Evolutionary conservation across 2,329 filamentous ascomycete species (phyloP), one percentile per base, ranked within the genome.

Genomic region (Simplicillium aogashimaense): DNA sequence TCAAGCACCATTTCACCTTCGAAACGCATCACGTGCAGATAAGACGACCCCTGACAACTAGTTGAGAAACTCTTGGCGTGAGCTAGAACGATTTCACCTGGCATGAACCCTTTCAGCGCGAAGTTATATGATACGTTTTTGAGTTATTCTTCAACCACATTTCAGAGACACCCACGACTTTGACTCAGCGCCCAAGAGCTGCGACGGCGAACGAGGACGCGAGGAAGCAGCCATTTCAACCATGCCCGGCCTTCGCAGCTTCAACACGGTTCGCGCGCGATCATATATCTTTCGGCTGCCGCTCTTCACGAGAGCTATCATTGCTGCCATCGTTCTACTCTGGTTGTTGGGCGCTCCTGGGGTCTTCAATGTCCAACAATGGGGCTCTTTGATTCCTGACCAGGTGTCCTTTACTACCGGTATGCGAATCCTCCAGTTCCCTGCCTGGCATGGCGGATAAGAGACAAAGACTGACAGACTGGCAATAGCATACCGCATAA

Each of bases 241-340:
- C 43, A 60, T 60, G 55, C 54, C 58, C 38, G 53, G 51, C 44
- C 49, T 60, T 29, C 56, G 53, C 39, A 53, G 51, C 42, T 81
- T 94, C 62, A 89, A 81, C 62, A 77, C 82, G 28, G 61, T 73
- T 45, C 79, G 86, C 50, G 72, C 88, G 52, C 82, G 86, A 48
- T 86, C 85, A 8, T 95, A 94, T 59, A 55, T 94, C 48, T 70
- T 86, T 44, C 81, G 88, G 37, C 70, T 97, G n/a, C 90, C 92
- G 29, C 70, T 97, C 2, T 88, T 92, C 57, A 95, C 92, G 18
- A 78, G 89, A 38, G 60, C 74, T 14, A 73, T 88, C 12, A 58
- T 88, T 15, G 53, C 79, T 4, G 62, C 81, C 35, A 84, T 94
- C 42, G 54, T 83, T 28, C 46, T 44, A 4, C 49, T 58, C 34